Percentiles rank a stretch among this genome's conserved stretches.
Evolutionary conservation across 352 stramenopile species (phyloP).

Genomic region (Peronospora farinosa): DNA sequence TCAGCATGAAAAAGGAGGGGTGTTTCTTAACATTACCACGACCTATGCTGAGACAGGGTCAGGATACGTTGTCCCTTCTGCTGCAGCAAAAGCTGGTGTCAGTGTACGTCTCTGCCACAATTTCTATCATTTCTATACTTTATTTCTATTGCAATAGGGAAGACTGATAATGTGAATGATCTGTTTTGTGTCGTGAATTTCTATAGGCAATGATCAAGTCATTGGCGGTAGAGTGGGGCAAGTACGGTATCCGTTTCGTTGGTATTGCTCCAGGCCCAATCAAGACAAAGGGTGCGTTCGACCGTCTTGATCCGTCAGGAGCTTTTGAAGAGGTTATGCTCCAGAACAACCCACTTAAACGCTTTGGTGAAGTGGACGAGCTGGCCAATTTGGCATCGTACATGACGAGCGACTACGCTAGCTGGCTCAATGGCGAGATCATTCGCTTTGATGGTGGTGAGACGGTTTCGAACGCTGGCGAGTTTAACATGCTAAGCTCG

Average conservation of each 20-base stretch:
- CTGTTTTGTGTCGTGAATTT: constrained; percentile 10
- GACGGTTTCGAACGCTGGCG: constrained; percentile 60
- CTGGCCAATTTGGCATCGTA: constrained; percentile 74
- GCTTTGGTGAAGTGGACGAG: constrained; percentile 72
- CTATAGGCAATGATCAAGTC: constrained; percentile 91
- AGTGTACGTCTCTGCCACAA: constrained; percentile 31
- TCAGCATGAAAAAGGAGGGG: constrained; percentile 56
- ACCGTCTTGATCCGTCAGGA: constrained; percentile 65
- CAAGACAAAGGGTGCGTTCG: constrained; percentile 79
- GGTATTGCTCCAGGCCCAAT: constrained; percentile 96
- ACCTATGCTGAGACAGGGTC: constrained; percentile 92
- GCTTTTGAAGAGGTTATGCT: constrained; percentile 60
- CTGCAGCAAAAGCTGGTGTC: constrained; percentile 93
- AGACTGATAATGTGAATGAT: constrained; percentile 24
- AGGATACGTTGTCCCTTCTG: constrained; percentile 92
- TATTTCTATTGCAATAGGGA: neutral
- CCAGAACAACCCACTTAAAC: constrained; percentile 63
- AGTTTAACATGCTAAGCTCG: constrained; percentile 74
- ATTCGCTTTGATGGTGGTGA: constrained; percentile 78
- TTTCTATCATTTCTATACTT: too few species aligned
- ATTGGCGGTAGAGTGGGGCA: constrained; percentile 94
- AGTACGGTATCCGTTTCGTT: constrained; percentile 92
- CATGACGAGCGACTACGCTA: constrained; percentile 75
- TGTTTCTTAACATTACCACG: constrained; percentile 96
- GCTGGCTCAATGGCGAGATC: constrained; percentile 78